Conservation (phyloP, 768 basidiomycete species). For the Lyophyllum shimeji region DNA sequence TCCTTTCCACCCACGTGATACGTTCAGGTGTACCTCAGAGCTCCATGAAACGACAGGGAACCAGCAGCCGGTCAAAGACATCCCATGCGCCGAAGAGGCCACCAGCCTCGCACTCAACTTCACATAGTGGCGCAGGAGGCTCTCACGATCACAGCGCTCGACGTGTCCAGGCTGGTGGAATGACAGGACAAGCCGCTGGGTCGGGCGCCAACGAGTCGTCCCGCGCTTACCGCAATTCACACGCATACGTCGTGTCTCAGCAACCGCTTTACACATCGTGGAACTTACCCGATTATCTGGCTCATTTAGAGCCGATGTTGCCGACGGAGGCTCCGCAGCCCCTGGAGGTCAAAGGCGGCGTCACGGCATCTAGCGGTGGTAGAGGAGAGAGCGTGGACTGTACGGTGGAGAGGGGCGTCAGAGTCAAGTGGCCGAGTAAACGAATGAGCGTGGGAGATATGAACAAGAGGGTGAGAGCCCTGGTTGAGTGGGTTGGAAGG, state of each 20-base stretch:
- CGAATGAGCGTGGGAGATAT: conserved; percentile 96
- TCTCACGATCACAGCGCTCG: conserved; percentile 47
- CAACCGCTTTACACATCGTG: conserved; percentile 82
- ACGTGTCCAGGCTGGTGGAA: conserved; percentile 45
- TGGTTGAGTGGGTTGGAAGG: conserved; percentile 93
- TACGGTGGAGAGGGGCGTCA: conserved; percentile 73
- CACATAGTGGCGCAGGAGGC: conserved; percentile 28
- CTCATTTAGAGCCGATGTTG: conserved; percentile 81
- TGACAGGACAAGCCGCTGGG: conserved; percentile 34
- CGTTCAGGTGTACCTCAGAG: conserved; percentile 8
- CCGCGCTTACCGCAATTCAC: conserved; percentile 74
- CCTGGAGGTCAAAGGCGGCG: conserved; percentile 59
- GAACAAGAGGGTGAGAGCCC: conserved; percentile 88
- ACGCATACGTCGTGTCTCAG: conserved; percentile 77
- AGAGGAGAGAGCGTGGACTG: conserved; percentile 58
- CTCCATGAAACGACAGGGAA: conserved; percentile 35
- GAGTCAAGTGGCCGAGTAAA: conserved; percentile 92
- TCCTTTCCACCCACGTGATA: conserved; percentile 16
- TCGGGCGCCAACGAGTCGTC: conserved; percentile 47
- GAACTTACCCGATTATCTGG: conserved; percentile 91
- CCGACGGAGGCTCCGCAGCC: conserved; percentile 76
- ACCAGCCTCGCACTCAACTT: conserved; percentile 28
- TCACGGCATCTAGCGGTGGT: conserved; percentile 25
- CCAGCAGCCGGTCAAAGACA: conserved; percentile 39
- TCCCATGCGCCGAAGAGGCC: conserved; percentile 39